A percentile compares a stretch with the other conserved stretches of the same genome.
Conservation (phyloP, 177 flowering plant species). For the Vitis hybrid region DNA sequence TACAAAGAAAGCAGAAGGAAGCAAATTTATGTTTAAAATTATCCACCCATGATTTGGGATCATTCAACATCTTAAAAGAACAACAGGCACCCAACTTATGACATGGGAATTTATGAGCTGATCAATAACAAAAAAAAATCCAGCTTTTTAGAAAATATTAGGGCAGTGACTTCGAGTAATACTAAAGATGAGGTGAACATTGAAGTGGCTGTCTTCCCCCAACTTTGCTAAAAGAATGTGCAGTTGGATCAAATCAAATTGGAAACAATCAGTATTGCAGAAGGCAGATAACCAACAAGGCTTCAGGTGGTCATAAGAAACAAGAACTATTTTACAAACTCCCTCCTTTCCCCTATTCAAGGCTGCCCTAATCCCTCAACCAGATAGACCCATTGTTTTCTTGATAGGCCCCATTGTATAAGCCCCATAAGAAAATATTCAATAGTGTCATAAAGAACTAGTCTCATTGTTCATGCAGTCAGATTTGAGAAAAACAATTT, state of each 20-base stretch:
- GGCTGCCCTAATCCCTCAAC: too few relatives aligned
- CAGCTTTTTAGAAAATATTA: background rate
- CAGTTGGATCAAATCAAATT: background rate
- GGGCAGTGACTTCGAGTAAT: background rate
- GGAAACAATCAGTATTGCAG: background rate
- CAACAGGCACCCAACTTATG: background rate
- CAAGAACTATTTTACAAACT: background rate
- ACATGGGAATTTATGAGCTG: background rate
- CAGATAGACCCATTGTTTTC: too few relatives aligned
- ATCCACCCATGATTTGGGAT: background rate
- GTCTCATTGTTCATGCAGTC: background rate
- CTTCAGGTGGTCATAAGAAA: background rate
- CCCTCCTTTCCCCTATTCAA: background rate
- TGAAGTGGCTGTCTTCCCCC: background rate
- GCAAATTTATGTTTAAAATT: background rate
- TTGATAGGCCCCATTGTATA: too few relatives aligned
- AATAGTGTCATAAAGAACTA: too few relatives aligned
- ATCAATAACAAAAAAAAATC: background rate
- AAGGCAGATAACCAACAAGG: background rate
- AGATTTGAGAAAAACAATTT: background rate
- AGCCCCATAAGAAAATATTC: too few relatives aligned
- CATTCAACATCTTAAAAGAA: background rate
- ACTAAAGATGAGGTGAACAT: background rate
- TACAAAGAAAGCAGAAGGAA: constrained; percentile 25
- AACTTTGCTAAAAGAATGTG: background rate